Conservation (phyloP, 75 land plant genomes). For the Azolla pinnata region DNA sequence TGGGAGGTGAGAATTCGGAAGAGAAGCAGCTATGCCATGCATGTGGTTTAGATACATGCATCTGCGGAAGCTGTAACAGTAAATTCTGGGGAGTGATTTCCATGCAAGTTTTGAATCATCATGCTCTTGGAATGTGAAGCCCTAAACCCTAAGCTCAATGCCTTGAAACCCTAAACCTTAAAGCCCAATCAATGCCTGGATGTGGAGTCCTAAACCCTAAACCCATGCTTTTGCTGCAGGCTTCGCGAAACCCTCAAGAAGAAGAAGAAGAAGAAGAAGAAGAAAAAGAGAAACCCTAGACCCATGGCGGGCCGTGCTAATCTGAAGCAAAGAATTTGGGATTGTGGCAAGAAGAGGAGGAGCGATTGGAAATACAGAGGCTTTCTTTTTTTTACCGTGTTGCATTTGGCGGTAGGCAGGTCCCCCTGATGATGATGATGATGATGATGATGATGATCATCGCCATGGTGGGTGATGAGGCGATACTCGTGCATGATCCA, state of each 20-base stretch:
- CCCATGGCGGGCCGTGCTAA: background rate
- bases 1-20: background rate
- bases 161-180: too few species aligned
- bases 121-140: too few species aligned
- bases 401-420: too few species aligned
- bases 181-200: too few species aligned
- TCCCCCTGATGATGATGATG: too few species aligned
- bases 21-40: background rate
- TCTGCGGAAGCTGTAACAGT: background rate
- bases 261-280: too few species aligned
- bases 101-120: background rate
- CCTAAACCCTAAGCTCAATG: too few species aligned
- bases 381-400: background rate
- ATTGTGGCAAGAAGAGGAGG: background rate
- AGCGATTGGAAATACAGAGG: background rate
- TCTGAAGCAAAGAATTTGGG: background rate
- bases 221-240: too few species aligned
- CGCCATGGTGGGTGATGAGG: background rate
- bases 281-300: background rate
- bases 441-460: too few species aligned
- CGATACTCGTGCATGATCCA: slow-evolving; percentile 1
- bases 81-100: background rate
- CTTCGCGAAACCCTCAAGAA: too few species aligned
- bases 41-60: background rate
- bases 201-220: too few species aligned